Evolutionary conservation across 2,329 filamentous ascomycete genomes (phyloP).

Genomic region (Neonectria punicea): DNA sequence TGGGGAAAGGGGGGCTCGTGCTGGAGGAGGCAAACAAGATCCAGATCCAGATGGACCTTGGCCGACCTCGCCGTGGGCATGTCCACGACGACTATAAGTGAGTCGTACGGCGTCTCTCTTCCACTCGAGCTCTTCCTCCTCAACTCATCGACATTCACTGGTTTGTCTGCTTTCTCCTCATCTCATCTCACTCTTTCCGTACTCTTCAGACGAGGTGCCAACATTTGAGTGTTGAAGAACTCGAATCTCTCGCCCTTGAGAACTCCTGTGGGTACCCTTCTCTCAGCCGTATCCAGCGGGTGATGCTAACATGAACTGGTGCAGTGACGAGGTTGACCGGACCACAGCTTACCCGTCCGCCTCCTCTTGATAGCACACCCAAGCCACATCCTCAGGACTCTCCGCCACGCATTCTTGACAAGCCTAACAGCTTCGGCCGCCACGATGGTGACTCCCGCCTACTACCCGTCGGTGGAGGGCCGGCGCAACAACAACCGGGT

Average conservation of each 20-base stretch:
- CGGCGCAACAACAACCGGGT: constrained; percentile 32
- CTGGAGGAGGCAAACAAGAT: constrained; percentile 34
- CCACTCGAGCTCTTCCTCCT: constrained; percentile 19
- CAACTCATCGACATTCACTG: constrained; percentile 8
- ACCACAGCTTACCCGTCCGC: background rate
- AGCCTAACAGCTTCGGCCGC: background rate
- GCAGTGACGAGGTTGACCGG: background rate
- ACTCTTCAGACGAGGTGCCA: background rate
- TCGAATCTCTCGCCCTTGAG: background rate
- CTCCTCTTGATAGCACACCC: background rate
- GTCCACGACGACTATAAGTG: constrained; percentile 34
- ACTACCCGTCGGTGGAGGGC: constrained; percentile 33
- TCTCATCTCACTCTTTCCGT: constrained; percentile 11
- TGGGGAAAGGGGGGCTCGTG: background rate
- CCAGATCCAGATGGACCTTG: constrained; percentile 1
- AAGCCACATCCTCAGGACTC: background rate
- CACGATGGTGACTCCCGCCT: constrained; percentile 37
- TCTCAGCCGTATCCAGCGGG: background rate
- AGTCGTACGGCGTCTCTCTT: constrained; percentile 38
- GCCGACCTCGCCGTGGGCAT: constrained; percentile 16
- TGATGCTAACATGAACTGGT: background rate
- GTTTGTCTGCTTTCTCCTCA: constrained; percentile 31
- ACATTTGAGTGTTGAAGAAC: background rate
- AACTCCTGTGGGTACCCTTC: background rate
- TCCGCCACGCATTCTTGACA: background rate